These are phyloP conservation scores for Dendrobium catenatum DNA, from an alignment of 106 monocot species.

Conservation along the genomic window DNA sequence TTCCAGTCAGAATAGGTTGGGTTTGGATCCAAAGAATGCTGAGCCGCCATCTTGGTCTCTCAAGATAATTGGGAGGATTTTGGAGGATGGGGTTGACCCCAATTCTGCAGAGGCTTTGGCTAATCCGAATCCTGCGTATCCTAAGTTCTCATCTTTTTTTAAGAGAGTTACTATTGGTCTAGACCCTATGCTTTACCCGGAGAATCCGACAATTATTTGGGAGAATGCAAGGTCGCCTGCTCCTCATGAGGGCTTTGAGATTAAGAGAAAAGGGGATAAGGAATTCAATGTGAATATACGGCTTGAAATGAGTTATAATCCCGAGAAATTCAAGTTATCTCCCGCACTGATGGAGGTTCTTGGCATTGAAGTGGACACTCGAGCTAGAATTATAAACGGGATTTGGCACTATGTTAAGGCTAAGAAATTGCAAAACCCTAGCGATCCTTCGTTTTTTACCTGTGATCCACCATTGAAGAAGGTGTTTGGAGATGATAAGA, in stretches of 20 bases:
- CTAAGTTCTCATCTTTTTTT: constrained; percentile 90
- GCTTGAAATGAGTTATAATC: constrained; percentile 85
- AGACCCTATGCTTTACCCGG: constrained; percentile 73
- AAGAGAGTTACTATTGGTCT: constrained; percentile 59
- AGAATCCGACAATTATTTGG: constrained; percentile 79
- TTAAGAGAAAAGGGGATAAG: constrained; percentile 88
- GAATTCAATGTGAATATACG: constrained; percentile 66
- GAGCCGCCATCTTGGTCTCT: constrained; percentile 92
- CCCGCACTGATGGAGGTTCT: constrained; percentile 66
- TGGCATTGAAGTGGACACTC: constrained; percentile 83
- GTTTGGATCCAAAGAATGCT: constrained; percentile 21
- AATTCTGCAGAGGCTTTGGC: constrained; percentile 39
- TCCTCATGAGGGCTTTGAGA: constrained; percentile 85
- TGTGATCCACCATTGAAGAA: constrained; percentile 78
- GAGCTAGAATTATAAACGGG: constrained; percentile 75
- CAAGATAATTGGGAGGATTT: constrained; percentile 68
- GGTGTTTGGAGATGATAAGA: constrained; percentile 88
- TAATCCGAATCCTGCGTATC: constrained; percentile 56
- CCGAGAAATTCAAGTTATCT: constrained; percentile 86
- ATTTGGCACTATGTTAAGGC: constrained; percentile 98
- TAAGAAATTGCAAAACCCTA: constrained; percentile 87
- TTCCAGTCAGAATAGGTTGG: constrained; percentile 43
- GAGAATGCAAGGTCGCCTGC: constrained; percentile 65
- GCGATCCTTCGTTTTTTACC: constrained; percentile 71
- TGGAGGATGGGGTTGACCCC: constrained; percentile 62